Evolutionary conservation across 495 filamentous ascomycete species (phyloP).

Genomic region (Xylaria longipes): DNA sequence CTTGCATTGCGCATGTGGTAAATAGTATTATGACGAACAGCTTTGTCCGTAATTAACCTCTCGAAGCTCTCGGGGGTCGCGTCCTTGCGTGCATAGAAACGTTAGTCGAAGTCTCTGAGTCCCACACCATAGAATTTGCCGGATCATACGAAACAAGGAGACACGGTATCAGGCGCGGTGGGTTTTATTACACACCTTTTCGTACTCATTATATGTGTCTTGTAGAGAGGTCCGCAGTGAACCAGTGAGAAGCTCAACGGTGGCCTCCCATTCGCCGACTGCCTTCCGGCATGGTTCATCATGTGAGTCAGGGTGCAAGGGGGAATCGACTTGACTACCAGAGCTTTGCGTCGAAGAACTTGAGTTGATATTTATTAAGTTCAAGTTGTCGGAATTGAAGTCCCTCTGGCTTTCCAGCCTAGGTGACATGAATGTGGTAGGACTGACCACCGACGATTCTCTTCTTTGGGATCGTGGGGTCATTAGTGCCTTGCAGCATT

Average conservation of each 20-base stretch:
- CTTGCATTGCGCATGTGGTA: constrained; percentile 42
- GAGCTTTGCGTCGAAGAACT: constrained; percentile 16
- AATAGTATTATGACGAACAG: constrained; percentile 34
- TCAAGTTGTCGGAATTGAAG: neutral
- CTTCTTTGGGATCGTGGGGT: neutral
- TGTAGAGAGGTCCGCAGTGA: constrained; percentile 35
- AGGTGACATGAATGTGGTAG: constrained; percentile 13
- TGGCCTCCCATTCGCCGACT: constrained; percentile 40
- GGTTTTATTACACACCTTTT: constrained; percentile 21
- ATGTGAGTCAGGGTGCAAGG: neutral
- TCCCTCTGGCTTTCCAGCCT: constrained; percentile 4
- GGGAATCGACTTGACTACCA: neutral
- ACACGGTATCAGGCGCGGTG: too few relatives aligned
- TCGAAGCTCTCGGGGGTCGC: constrained; percentile 36
- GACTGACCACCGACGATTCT: constrained; percentile 12
- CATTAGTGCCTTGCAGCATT: constrained; percentile 34
- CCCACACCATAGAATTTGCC: too few relatives aligned
- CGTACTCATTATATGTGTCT: constrained; percentile 40
- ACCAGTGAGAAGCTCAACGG: constrained; percentile 38
- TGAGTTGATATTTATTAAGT: neutral
- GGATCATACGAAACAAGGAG: too few relatives aligned
- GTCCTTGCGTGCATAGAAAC: constrained; percentile 4
- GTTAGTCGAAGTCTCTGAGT: too few relatives aligned
- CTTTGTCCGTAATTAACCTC: constrained; percentile 36
- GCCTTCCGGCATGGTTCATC: constrained; percentile 32